Evolutionary conservation across 441 rosid species (phyloP).

Genomic region (Croton laevigatus): DNA sequence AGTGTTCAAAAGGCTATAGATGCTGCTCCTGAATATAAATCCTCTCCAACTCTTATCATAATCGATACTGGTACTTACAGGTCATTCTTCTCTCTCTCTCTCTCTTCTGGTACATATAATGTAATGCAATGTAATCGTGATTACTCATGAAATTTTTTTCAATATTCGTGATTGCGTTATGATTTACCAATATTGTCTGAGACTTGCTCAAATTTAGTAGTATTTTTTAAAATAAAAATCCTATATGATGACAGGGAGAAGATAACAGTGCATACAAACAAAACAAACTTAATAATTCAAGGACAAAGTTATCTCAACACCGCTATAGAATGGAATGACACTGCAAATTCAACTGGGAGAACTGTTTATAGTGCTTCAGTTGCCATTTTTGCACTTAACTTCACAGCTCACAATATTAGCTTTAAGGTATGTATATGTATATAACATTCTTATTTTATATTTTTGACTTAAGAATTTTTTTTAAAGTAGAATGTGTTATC

Average conservation of each 20-base stretch:
- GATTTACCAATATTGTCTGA: too few species aligned
- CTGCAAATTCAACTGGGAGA: slow-evolving; percentile 67
- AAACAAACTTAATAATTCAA: slow-evolving; percentile 65
- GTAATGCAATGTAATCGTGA: too few species aligned
- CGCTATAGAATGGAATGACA: slow-evolving; percentile 68
- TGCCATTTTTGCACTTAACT: slow-evolving; percentile 53
- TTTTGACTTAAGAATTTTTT: too few species aligned
- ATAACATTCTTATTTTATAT: too few species aligned
- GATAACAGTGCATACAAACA: slow-evolving; percentile 52
- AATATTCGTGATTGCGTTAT: too few species aligned
- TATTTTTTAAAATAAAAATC: background rate
- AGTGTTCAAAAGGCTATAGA: slow-evolving; percentile 71
- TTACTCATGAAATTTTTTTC: too few species aligned
- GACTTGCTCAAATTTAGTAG: too few species aligned
- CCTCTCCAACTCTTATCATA: slow-evolving; percentile 50
- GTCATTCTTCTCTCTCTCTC: slow-evolving; percentile 28
- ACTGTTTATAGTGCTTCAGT: slow-evolving; percentile 60
- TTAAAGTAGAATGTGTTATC: too few species aligned
- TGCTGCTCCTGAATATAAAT: slow-evolving; percentile 48
- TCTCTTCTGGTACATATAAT: background rate
- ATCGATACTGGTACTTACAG: slow-evolving; percentile 72
- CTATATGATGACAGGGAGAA: slow-evolving; percentile 50
- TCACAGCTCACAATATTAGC: slow-evolving; percentile 72
- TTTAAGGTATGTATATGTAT: slow-evolving; percentile 47
- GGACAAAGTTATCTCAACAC: slow-evolving; percentile 70